Conservation (phyloP, 192 early-diverging fungal genomes). For the Entophlyctis luteolus region DNA sequence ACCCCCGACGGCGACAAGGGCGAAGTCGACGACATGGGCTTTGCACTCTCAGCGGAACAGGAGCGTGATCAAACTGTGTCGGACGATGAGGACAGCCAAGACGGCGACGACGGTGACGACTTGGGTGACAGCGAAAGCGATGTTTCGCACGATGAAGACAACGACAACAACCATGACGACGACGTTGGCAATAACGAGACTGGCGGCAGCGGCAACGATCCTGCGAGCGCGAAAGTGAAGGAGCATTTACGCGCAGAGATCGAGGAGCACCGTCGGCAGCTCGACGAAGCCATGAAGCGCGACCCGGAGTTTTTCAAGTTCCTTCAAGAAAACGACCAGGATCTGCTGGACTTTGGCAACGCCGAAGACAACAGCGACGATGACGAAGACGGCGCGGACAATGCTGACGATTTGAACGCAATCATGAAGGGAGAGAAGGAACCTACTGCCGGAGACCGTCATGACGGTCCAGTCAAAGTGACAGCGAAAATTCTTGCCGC, state of each 20-base stretch:
- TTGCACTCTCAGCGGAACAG: constrained; percentile 30
- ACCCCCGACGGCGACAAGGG: constrained; percentile 34
- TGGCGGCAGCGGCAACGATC: constrained; percentile 39
- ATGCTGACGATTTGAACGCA: constrained; percentile 30
- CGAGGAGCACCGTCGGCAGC: constrained; percentile 68
- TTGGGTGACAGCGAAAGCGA: constrained; percentile 36
- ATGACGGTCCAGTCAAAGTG: constrained; percentile 45
- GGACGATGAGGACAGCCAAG: constrained; percentile 33
- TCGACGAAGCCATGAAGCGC: constrained; percentile 77
- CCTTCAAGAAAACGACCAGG: constrained; percentile 80
- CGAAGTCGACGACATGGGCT: constrained; percentile 27
- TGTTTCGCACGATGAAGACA: constrained; percentile 37
- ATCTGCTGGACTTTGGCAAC: constrained; percentile 70
- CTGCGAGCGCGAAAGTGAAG: constrained; percentile 27
- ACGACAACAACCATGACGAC: constrained; percentile 51
- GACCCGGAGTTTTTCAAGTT: constrained; percentile 93
- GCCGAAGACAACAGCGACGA: constrained; percentile 31
- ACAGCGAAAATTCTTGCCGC: constrained; percentile 69
- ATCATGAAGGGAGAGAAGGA: constrained; percentile 36
- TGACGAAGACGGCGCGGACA: constrained; percentile 32
- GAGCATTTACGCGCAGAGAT: constrained; percentile 56
- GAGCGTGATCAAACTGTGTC: constrained; percentile 15
- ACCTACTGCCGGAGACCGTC: constrained; percentile 34
- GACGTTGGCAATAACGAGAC: constrained; percentile 55
- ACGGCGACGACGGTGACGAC: constrained; percentile 35